These are phyloP conservation scores for Paraphaeosphaeria sporulosa DNA, from an alignment of 2,329 filamentous ascomycete species.

Conservation along the genomic window DNA sequence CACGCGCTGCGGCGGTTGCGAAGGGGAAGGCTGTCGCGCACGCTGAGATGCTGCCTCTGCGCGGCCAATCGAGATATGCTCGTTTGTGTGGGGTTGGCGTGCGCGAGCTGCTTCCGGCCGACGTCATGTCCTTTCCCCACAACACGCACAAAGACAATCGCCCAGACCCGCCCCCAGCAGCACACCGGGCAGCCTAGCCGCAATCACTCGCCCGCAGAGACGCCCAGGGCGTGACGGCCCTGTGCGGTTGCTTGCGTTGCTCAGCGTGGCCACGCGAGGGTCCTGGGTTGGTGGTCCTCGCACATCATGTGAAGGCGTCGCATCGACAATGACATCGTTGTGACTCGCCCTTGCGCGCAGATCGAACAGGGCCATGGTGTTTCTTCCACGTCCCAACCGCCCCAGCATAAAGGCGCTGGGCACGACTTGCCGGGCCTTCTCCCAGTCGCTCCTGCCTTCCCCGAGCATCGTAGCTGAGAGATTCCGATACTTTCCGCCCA, in stretches of 20 bases:
- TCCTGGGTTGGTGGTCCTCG: neutral
- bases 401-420: conserved; percentile 15
- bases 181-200: neutral
- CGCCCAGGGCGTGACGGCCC: neutral
- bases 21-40: neutral
- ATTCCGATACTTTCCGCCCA: conserved; percentile 19
- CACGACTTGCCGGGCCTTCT: conserved; percentile 12
- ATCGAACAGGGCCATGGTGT: conserved; percentile 13
- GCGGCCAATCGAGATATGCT: conserved; percentile 5
- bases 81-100: conserved; percentile 7
- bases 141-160: neutral
- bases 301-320: conserved; percentile 11
- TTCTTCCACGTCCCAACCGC: conserved; percentile 5
- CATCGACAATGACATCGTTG: conserved; percentile 15
- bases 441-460: conserved; percentile 9
- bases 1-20: neutral
- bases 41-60: neutral
- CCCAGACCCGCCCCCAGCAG: conserved; percentile 2
- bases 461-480: conserved; percentile 16
- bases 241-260: neutral
- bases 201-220: no score
- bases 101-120: conserved; percentile 9
- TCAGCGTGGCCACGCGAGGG: neutral
- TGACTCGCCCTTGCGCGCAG: conserved; percentile 16
- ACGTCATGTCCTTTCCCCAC: conserved; percentile 19